Evolutionary conservation across 495 filamentous ascomycete genomes (phyloP).

Genomic region (Pyronema omphalodes): DNA sequence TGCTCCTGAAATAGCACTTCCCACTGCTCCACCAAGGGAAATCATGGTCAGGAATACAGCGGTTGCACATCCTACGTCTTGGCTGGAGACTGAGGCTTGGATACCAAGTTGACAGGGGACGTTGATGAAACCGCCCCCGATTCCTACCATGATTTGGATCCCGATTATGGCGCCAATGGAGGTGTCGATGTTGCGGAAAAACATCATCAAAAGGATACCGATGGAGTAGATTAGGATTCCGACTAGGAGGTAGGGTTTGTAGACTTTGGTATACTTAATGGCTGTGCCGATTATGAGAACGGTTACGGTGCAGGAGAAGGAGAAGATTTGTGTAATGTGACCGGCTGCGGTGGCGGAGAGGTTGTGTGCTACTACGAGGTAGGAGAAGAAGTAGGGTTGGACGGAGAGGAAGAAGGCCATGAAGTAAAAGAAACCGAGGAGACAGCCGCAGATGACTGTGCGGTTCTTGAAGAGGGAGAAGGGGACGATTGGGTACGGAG

Average conservation of each 20-base stretch:
- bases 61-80: slow-evolving; percentile 48
- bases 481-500: slow-evolving; percentile 40
- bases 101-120: slow-evolving; percentile 47
- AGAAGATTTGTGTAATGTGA: slow-evolving; percentile 50
- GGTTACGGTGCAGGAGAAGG: slow-evolving; percentile 49
- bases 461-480: slow-evolving; percentile 41
- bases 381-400: slow-evolving; percentile 50
- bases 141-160: slow-evolving; percentile 44
- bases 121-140: slow-evolving; percentile 46
- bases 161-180: slow-evolving; percentile 40
- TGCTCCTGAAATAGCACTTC: slow-evolving; percentile 47
- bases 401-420: slow-evolving; percentile 50
- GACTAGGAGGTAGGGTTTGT: slow-evolving; percentile 39
- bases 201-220: slow-evolving; percentile 44
- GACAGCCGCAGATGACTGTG: slow-evolving; percentile 42
- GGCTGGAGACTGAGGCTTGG: slow-evolving; percentile 43
- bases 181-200: slow-evolving; percentile 35
- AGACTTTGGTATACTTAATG: slow-evolving; percentile 43
- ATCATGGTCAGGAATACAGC: slow-evolving; percentile 48
- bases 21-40: slow-evolving; percentile 51
- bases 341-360: slow-evolving; percentile 43
- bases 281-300: slow-evolving; percentile 40
- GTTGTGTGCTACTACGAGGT: slow-evolving; percentile 51
- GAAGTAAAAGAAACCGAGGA: slow-evolving; percentile 44
- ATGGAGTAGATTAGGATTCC: slow-evolving; percentile 41